Percentiles rank a stretch among this genome's conserved stretches.
Evolutionary conservation across 805 yeast genomes (phyloP).

Genomic region (Ogataea allantospora): DNA sequence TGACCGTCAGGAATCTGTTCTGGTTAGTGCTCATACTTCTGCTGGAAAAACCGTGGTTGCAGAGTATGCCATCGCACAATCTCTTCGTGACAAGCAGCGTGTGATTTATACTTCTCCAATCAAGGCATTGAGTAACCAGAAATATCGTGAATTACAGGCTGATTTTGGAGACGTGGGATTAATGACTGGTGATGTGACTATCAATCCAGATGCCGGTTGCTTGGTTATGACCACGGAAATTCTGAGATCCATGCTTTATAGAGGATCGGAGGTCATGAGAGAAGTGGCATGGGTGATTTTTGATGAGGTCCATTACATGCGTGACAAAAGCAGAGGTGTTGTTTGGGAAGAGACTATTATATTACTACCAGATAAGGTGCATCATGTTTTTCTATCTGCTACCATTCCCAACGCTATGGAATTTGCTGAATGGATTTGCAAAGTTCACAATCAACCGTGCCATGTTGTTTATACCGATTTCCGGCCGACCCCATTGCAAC

Average conservation of each 20-base stretch:
- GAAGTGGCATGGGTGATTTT: constrained; percentile 99
- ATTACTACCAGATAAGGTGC: constrained; percentile 91
- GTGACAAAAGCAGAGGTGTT: constrained; percentile 97
- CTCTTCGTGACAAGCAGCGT: constrained; percentile 86
- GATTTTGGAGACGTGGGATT: constrained; percentile 97
- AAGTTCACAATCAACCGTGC: constrained; percentile 93
- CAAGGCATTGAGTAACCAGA: constrained; percentile 91
- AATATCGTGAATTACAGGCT: constrained; percentile 85
- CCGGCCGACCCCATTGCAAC: constrained; percentile 98
- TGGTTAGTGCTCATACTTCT: constrained; percentile 96
- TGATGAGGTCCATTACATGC: constrained; percentile 98
- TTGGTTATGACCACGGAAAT: constrained; percentile 98
- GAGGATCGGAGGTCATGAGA: constrained; percentile 97
- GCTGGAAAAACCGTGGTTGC: constrained; percentile 98
- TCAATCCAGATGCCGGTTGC: constrained; percentile 97
- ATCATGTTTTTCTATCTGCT: constrained; percentile 89
- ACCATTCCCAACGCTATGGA: constrained; percentile 98
- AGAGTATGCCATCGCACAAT: constrained; percentile 94
- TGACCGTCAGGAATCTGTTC: constrained; percentile 88
- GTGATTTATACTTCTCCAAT: constrained; percentile 95
- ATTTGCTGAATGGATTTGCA: constrained; percentile 98
- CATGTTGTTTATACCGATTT: constrained; percentile 98
- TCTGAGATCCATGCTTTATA: constrained; percentile 90
- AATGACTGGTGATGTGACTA: constrained; percentile 99
- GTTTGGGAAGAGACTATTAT: constrained; percentile 99